These are phyloP conservation scores for Casuarina equisetifolia DNA, from an alignment of 306 rosid genomes.

Conservation along the genomic window DNA sequence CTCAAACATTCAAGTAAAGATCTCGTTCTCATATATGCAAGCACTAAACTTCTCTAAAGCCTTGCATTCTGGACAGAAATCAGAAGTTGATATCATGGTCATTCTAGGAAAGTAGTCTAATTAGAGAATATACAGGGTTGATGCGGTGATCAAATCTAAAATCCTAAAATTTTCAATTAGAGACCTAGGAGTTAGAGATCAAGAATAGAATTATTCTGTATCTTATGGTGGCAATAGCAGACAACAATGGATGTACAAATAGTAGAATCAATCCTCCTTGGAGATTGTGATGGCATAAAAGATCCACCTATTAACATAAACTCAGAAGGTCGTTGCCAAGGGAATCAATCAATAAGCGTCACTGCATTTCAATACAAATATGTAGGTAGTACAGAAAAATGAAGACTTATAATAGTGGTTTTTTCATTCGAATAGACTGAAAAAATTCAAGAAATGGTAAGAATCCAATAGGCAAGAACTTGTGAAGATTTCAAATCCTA, in stretches of 20 bases:
- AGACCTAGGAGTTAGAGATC: background rate
- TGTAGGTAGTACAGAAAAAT: background rate
- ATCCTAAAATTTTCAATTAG: background rate
- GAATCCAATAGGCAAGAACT: background rate
- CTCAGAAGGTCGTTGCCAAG: background rate
- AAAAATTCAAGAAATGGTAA: background rate
- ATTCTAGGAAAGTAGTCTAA: background rate
- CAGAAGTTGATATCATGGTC: background rate
- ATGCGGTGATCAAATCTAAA: background rate
- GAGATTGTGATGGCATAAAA: background rate
- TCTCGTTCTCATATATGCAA: background rate
- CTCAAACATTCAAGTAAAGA: background rate
- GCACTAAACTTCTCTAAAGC: background rate
- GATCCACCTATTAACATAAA: background rate
- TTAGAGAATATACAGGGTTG: background rate
- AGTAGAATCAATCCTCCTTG: background rate
- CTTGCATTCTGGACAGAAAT: background rate
- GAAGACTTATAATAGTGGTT: background rate
- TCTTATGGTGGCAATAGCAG: no score
- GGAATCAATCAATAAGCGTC: background rate
- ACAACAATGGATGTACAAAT: background rate
- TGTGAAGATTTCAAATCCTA: conserved; percentile 12
- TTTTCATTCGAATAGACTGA: background rate
- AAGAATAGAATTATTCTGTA: background rate
- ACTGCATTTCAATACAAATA: background rate